Evolutionary conservation across 495 filamentous ascomycete species (phyloP).

Genomic region (Aspergillus indologenus): DNA sequence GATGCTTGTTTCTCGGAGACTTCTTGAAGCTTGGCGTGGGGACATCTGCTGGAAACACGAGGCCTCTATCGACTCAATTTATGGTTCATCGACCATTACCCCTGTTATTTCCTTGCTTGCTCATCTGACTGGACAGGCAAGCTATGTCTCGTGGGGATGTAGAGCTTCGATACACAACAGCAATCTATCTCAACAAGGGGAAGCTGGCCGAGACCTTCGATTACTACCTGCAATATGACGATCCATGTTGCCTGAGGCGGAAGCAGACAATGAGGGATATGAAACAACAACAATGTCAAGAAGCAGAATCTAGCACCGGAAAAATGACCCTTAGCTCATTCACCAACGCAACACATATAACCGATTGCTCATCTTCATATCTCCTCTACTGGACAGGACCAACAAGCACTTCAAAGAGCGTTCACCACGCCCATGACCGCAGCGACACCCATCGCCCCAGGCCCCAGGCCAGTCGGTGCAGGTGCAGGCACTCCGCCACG

Average conservation of each 20-base stretch:
- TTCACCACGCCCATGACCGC: background rate
- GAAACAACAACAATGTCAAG: too few species aligned
- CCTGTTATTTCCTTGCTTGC: background rate
- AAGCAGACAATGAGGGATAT: too few species aligned
- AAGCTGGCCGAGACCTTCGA: too few species aligned
- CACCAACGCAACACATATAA: background rate
- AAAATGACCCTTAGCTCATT: too few species aligned
- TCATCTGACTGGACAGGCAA: background rate
- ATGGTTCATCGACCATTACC: background rate
- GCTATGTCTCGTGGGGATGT: background rate
- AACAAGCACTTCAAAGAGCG: background rate
- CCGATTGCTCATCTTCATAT: background rate
- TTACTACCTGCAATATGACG: too few species aligned
- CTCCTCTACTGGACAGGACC: background rate
- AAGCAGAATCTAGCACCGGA: too few species aligned
- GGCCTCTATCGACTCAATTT: background rate
- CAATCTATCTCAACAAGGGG: too few species aligned
- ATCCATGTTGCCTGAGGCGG: too few species aligned
- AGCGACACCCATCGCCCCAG: background rate
- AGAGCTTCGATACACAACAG: too few species aligned
- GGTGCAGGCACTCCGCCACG: background rate
- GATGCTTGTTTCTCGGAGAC: background rate
- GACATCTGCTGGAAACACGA: too few species aligned
- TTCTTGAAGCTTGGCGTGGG: background rate
- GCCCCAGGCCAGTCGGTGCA: too few species aligned